phyloP scores from a whole-genome alignment of 495 filamentous ascomycete species.

The Lasiosphaeria ovina region DNA sequence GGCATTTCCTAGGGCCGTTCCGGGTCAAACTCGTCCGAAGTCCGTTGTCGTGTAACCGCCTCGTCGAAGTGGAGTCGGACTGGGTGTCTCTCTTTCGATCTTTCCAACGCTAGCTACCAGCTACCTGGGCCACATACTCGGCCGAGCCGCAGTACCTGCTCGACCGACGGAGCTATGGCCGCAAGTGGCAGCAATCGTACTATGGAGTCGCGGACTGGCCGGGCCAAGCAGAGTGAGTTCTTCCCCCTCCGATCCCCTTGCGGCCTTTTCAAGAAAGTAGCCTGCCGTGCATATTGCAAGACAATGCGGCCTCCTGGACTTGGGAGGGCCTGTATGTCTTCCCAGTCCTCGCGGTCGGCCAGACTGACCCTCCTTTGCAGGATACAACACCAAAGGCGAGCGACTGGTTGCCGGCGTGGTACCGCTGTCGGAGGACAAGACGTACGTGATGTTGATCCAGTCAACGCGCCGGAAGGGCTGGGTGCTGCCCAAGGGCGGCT shows the following conservation, averaged over 20 bases:
- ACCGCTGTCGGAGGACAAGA: constrained; percentile 59
- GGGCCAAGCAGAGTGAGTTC: constrained; percentile 76
- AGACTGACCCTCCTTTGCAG: constrained; percentile 53
- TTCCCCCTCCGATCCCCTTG: not conserved
- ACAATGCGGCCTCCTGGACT: not conserved
- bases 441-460: constrained; percentile 88
- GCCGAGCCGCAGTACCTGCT: not conserved
- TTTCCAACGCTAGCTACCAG: not conserved
- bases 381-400: constrained; percentile 89
- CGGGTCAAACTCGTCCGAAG: not conserved
- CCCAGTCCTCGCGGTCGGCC: constrained; percentile 12
- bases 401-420: constrained; percentile 94
- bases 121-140: not conserved
- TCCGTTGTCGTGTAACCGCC: not conserved
- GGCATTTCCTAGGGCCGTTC: not conserved
- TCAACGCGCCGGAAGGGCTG: constrained; percentile 83
- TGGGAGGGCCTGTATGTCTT: not conserved
- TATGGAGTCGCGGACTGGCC: constrained; percentile 75
- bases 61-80: not conserved
- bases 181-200: constrained; percentile 54
- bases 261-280: not conserved
- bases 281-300: not conserved
- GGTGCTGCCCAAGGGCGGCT: constrained; percentile 97
- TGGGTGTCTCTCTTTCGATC: not conserved
- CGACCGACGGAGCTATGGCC: constrained; percentile 41